Conservation (phyloP, 1,139 yeast species). For the Taphrina deformans region DNA sequence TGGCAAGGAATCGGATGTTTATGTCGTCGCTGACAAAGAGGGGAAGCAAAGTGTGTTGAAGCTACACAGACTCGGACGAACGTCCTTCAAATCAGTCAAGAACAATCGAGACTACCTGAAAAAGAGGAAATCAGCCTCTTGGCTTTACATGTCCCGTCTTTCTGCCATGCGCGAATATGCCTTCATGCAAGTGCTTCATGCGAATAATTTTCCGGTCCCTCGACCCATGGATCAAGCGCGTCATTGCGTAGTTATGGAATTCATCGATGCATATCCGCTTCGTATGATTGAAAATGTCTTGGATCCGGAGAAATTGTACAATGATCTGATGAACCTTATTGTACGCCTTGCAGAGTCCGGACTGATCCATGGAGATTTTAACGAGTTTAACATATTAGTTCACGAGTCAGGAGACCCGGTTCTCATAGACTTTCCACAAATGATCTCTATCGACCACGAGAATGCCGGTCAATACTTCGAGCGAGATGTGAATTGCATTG, state of each 20-base stretch:
- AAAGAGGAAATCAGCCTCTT: constrained; percentile 65
- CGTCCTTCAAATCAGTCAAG: constrained; percentile 87
- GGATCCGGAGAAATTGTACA: constrained; percentile 68
- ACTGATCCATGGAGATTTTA: constrained; percentile 93
- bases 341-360: constrained; percentile 84
- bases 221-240: constrained; percentile 84
- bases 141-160: constrained; percentile 88
- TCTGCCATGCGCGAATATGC: constrained; percentile 93
- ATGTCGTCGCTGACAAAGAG: constrained; percentile 69
- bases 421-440: constrained; percentile 97
- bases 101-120: constrained; percentile 88
- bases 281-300: constrained; percentile 39
- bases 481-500: constrained; percentile 87
- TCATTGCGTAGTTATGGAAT: constrained; percentile 90
- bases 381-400: constrained; percentile 92
- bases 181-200: constrained; percentile 73
- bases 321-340: constrained; percentile 81
- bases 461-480: constrained; percentile 87
- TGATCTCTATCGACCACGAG: constrained; percentile 85
- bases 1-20: constrained; percentile 96
- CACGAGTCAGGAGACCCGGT: constrained; percentile 57
- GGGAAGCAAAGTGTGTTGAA: constrained; percentile 74
- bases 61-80: constrained; percentile 89
- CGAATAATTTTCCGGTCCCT: constrained; percentile 82
- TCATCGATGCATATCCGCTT: constrained; percentile 82